phyloP scores from a whole-genome alignment of 2,329 filamentous ascomycete species.

The Pseudocercospora fijiensis region DNA sequence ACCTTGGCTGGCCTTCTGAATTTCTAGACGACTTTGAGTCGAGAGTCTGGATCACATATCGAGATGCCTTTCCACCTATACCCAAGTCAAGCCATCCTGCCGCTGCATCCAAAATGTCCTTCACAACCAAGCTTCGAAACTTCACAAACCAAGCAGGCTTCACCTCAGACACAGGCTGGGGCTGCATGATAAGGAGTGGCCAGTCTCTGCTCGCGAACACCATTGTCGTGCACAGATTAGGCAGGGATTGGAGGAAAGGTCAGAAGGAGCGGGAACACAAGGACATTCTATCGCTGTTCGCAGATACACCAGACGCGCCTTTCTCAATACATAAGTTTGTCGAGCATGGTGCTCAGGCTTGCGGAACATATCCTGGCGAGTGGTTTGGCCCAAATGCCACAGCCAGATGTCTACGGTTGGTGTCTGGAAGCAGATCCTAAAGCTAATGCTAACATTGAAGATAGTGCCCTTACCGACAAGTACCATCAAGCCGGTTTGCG shows the following conservation, averaged over 20 bases:
- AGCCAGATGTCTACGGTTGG: constrained; percentile 88
- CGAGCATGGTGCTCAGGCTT: constrained; percentile 77
- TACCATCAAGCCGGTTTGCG: constrained; percentile 63
- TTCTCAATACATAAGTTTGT: constrained; percentile 97
- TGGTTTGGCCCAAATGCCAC: constrained; percentile 99
- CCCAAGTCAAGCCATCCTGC: constrained; percentile 73
- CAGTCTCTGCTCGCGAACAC: constrained; percentile 91
- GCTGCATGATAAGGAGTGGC: constrained; percentile 96
- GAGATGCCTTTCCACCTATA: constrained; percentile 81
- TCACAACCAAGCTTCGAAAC: constrained; percentile 80
- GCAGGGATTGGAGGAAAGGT: constrained; percentile 80
- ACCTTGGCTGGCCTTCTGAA: constrained; percentile 70
- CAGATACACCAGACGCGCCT: constrained; percentile 79
- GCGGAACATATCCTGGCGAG: constrained; percentile 91
- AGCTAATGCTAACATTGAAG: constrained; percentile 15
- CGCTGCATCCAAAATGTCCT: constrained; percentile 69
- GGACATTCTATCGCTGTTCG: constrained; percentile 74
- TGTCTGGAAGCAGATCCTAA: constrained; percentile 17
- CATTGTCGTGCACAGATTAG: constrained; percentile 68
- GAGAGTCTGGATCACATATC: constrained; percentile 93
- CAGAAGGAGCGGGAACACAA: constrained; percentile 60
- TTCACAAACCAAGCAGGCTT: constrained; percentile 78
- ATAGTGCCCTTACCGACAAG: constrained; percentile 70
- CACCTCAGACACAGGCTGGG: constrained; percentile 92
- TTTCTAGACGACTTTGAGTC: constrained; percentile 95